Conservation (phyloP, 805 yeast genomes). For the Yamadazyma sp. region DNA sequence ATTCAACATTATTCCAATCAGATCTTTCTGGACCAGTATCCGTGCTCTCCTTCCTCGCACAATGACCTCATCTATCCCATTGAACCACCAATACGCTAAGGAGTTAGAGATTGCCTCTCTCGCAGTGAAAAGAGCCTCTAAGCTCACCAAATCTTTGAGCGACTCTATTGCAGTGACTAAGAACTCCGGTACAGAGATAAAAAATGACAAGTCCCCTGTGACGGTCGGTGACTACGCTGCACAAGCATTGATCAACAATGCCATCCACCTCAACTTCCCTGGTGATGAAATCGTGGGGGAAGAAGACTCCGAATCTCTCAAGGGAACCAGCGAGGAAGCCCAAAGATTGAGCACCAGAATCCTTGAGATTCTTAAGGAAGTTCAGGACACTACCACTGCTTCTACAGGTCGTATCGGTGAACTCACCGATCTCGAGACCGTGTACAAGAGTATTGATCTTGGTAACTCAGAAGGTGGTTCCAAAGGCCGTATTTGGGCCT, state of each 20-base stretch:
- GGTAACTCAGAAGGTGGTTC: slow-evolving; percentile 82
- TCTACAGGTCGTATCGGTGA: slow-evolving; percentile 36
- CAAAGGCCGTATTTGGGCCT: slow-evolving; percentile 88
- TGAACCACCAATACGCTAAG: slow-evolving; percentile 42
- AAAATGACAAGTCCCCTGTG: slow-evolving; percentile 90
- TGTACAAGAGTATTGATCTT: slow-evolving; percentile 67
- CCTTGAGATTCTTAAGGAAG: slow-evolving; percentile 55
- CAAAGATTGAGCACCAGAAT: slow-evolving; percentile 52
- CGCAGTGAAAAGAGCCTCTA: slow-evolving; percentile 87
- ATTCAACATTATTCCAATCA: neutral
- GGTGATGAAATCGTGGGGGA: slow-evolving; percentile 89
- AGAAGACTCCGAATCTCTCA: slow-evolving; percentile 76
- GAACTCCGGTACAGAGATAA: slow-evolving; percentile 63
- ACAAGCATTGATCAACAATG: slow-evolving; percentile 87
- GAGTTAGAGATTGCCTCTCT: slow-evolving; percentile 81
- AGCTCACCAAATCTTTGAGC: slow-evolving; percentile 65
- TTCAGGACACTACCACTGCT: slow-evolving; percentile 45
- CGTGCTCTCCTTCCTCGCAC: neutral
- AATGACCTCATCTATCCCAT: slow-evolving; percentile 2
- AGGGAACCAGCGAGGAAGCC: slow-evolving; percentile 40
- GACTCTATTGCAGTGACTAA: slow-evolving; percentile 50
- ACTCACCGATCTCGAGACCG: slow-evolving; percentile 44
- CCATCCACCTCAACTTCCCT: slow-evolving; percentile 78
- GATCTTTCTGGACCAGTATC: neutral
- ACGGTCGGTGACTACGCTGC: slow-evolving; percentile 96